phyloP scores from a whole-genome alignment of 208 protist genomes.

The Leishmania amazonensis region DNA sequence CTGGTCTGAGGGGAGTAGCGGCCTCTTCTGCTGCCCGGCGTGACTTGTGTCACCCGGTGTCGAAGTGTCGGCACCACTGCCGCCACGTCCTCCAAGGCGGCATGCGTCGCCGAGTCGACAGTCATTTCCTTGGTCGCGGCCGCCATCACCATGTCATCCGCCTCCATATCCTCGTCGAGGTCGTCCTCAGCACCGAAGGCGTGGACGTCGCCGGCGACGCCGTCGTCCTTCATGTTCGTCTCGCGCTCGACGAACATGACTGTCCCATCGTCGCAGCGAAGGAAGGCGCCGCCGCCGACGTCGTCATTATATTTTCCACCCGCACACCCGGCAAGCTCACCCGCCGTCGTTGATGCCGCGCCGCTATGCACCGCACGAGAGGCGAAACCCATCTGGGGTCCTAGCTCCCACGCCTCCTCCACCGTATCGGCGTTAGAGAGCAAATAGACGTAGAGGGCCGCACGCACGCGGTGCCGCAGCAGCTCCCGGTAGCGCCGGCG shows the following conservation, averaged over 20 bases:
- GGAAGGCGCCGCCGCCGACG: conserved; percentile 6
- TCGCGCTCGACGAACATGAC: conserved; percentile 15
- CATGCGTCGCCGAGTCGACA: not conserved
- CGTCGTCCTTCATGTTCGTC: not conserved
- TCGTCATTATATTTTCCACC: not conserved
- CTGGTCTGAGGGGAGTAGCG: not conserved
- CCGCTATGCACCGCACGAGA: not conserved
- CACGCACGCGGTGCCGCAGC: conserved; percentile 26
- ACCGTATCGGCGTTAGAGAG: conserved; percentile 7
- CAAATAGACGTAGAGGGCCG: conserved; percentile 27
- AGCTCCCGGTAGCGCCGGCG: conserved; percentile 24
- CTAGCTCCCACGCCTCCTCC: conserved; percentile 22
- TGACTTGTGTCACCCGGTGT: not conserved
- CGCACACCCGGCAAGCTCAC: not conserved
- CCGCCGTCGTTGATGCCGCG: not conserved
- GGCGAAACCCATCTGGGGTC: conserved; percentile 11
- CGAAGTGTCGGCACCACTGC: not conserved
- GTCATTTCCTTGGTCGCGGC: not conserved
- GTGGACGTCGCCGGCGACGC: conserved; percentile 7
- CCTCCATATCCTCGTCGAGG: not conserved
- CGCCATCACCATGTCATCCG: not conserved
- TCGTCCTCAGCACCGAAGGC: conserved; percentile 4
- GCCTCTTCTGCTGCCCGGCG: not conserved
- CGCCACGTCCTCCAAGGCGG: not conserved
- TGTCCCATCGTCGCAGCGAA: conserved; percentile 25